Conservation (phyloP, 164 flowering plant genomes). For the Dillenia suffruticosa region DNA sequence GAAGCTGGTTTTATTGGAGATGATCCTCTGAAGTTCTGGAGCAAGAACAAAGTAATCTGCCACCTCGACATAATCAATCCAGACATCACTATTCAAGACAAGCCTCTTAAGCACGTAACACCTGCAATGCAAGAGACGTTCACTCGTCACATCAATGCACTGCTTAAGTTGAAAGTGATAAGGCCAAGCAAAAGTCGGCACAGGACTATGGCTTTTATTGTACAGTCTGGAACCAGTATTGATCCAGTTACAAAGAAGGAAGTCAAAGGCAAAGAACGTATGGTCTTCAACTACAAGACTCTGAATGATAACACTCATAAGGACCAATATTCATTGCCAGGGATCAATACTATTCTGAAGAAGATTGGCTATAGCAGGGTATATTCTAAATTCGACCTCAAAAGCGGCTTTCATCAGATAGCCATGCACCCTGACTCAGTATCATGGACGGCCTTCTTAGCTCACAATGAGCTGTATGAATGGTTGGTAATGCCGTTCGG, state of each 20-base stretch:
- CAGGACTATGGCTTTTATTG: background rate
- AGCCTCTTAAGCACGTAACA: background rate
- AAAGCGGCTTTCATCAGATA: background rate
- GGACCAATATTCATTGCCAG: slow-evolving; percentile 5
- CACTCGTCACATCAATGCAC: background rate
- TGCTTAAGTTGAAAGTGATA: background rate
- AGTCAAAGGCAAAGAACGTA: background rate
- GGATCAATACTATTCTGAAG: background rate
- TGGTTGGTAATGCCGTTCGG: slow-evolving; percentile 10
- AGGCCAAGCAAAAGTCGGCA: background rate
- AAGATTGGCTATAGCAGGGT: background rate
- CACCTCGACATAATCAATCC: background rate
- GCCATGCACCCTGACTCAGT: background rate
- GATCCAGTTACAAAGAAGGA: background rate
- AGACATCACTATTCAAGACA: background rate
- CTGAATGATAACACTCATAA: background rate
- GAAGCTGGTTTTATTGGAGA: background rate
- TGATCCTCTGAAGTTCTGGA: background rate
- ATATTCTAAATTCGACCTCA: background rate
- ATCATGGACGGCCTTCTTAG: background rate
- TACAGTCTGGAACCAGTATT: background rate
- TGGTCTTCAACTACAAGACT: background rate
- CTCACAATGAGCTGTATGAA: slow-evolving; percentile 4
- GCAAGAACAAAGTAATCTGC: background rate
- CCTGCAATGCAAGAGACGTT: background rate